phyloP scores from a whole-genome alignment of 2,329 filamentous ascomycete species.

The Botrytis hyacinthi region DNA sequence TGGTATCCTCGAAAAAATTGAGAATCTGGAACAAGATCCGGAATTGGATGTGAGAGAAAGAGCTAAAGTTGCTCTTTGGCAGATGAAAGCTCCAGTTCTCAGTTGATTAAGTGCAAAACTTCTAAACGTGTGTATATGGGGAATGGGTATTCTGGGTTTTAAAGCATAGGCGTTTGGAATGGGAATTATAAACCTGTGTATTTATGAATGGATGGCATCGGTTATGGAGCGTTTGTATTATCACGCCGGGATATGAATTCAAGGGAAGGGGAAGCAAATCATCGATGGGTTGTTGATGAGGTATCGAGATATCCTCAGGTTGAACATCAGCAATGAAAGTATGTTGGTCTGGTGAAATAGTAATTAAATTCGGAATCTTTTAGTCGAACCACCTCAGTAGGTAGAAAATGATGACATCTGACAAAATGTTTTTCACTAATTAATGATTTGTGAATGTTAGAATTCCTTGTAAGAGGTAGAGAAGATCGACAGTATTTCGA shows the following conservation, averaged over 20 bases:
- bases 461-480: neutral
- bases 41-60: conserved; percentile 82
- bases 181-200: neutral
- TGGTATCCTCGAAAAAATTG: conserved; percentile 67
- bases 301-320: neutral
- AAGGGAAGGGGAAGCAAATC: neutral
- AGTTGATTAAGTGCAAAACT: neutral
- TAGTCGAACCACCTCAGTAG: neutral
- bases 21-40: conserved; percentile 62
- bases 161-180: conserved; percentile 13
- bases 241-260: neutral
- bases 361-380: neutral
- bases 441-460: neutral
- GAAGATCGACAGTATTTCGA: neutral
- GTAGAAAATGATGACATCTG: neutral
- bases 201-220: neutral
- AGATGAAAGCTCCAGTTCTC: conserved; percentile 50
- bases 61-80: conserved; percentile 74
- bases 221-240: conserved; percentile 7
- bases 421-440: neutral
- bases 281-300: neutral
- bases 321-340: neutral
- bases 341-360: neutral
- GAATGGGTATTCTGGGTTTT: neutral
- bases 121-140: neutral